Evolutionary conservation across 1,284 basidiomycete species (phyloP), one percentile per base, ranked within the genome.

Genomic region (Sphaerobolus stellatus): DNA sequence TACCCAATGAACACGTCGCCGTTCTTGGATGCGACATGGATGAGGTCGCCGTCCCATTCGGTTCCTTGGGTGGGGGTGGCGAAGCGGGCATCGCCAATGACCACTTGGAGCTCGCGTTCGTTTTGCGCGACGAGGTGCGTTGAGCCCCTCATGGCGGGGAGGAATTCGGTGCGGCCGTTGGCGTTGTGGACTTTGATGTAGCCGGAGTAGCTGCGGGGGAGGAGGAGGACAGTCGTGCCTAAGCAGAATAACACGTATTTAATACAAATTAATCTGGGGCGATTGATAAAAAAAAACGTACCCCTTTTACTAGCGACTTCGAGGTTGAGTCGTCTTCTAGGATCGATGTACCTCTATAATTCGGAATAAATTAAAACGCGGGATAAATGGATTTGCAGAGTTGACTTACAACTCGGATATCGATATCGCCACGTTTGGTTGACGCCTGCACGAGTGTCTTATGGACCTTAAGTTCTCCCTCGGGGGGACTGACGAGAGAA

Each of bases 101-200:
- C 22, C n/a, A 40, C 31, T 30, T 54, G 52, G 6, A 20, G 14
- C 41, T 54, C 52, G 20, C 36, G 29, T 22, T 48, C 52, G 16
- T 22, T 43, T 18, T 45, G 52, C 5, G 44, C 34, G 29, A 54
- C 52, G 16, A 54, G 30, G 22, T 34, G n/a, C 52, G 48, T 54
- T 3, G 46, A 22, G 6, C 2, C 11, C 11, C 33, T 16, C 2
- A 54, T 4, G 20, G 16, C 20, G 34, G 52, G 52, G 11, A 54
- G 46, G n/a, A 48, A 48, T 24, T 36, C 33, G 25, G 48, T 18
- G 30, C 48, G 24, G 18, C 52, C 52, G 18, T 54, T 28, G 13
- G 27, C 22, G 36, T 45, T 48, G 41, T 54, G 48, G 8, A 48
- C n/a, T 54, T 54, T 43, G 33, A 54, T 54, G 24, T 54, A 54